Base-by-base conservation (phyloP, 2,329 filamentous ascomycete species). In the Colletotrichum sp. region DNA sequence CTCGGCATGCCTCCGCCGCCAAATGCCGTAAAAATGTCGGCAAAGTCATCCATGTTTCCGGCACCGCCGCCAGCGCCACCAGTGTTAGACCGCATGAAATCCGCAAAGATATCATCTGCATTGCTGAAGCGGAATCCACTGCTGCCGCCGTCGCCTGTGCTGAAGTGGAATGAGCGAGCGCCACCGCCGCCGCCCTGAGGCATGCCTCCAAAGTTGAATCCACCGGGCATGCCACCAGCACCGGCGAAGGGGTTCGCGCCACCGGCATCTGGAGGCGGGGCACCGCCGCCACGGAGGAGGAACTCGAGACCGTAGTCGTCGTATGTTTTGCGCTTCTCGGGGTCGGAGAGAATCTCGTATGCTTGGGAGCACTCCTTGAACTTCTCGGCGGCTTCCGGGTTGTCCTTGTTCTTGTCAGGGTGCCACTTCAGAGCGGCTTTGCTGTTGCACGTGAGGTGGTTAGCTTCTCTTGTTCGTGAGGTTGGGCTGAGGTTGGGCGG, bases 301-400 rank as follows among this genome's bases (percentile, higher is more conserved):
- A 96, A 98, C 81, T 99, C 97, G 77, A 99, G 93, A 77, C 97
- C 97, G 85, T 93, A 98, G 83, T 96, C 93, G 84, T 99, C 97
- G 84, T 99, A 99, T 57, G 93, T 93, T 85, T 98, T 97, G 82
- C 97, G 94, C 87, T 99, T 99, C 84, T 99, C 96, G 76, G 96
- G 96, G 82, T 99, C 97, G 77, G 95, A 98, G 5, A 99, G 93
- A 80, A 99, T 98, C 87, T 99, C 97, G 88, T 98, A 99, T 73
- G 97, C 97, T 87, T 99, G 96, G 2, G 96, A 98, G 79, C 96
- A 95, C 85, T 99, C 97, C 88, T 99, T 99, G 90, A 99, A 99
- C 86, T 96, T 98, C 84, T 99, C 97, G 76, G 92, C 89, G 10
- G 96, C 95, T 68, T 92, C 88, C 34, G 96, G 93, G 81, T 96